A percentile compares a stretch with the other conserved stretches of the same genome.
These are phyloP conservation scores for Mangifera indica DNA, from an alignment of 345 rosid genomes.

Conservation along the genomic window DNA sequence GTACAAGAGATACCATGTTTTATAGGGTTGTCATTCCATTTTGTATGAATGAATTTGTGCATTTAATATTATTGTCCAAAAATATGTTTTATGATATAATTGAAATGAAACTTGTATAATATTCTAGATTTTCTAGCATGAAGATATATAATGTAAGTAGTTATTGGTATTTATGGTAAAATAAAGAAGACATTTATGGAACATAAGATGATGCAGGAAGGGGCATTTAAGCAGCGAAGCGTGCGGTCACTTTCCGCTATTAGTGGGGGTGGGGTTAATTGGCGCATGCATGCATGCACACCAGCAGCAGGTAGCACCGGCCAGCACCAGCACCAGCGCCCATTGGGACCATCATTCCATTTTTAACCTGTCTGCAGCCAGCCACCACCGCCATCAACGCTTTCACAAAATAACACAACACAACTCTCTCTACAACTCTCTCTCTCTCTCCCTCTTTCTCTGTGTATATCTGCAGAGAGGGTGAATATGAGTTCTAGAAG, in stretches of 20 bases:
- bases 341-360: slow-evolving; percentile 35
- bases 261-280: slow-evolving; percentile 31
- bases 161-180: background rate
- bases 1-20: too few species aligned
- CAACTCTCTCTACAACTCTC: background rate
- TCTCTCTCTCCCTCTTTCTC: slow-evolving; percentile 8
- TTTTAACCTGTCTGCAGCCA: slow-evolving; percentile 27
- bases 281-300: slow-evolving; percentile 2
- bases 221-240: slow-evolving; percentile 11
- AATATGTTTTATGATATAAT: too few species aligned
- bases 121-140: too few species aligned
- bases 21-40: too few species aligned
- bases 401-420: background rate
- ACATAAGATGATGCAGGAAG: background rate
- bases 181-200: slow-evolving; percentile 5
- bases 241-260: slow-evolving; percentile 52
- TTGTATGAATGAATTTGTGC: too few species aligned
- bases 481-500: slow-evolving; percentile 11
- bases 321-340: background rate
- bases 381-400: slow-evolving; percentile 17
- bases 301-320: background rate
- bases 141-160: too few species aligned
- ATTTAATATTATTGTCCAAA: too few species aligned
- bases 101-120: too few species aligned
- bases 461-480: too few species aligned